Conservation (phyloP, 2,329 filamentous ascomycete genomes). For the Exophiala alcalophila region DNA sequence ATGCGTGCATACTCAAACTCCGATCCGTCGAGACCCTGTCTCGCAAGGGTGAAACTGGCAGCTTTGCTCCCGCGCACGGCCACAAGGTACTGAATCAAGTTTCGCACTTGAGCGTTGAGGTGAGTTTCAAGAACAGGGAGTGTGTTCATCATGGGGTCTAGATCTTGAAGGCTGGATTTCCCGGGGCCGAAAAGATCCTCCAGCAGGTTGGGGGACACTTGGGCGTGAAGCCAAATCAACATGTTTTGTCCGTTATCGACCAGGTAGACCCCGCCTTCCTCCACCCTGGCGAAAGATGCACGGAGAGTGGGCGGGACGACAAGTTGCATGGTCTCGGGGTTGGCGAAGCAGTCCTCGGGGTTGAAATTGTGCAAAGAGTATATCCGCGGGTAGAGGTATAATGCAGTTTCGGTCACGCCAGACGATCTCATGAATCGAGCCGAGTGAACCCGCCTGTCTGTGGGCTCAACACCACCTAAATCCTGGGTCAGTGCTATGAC, state of each 20-base stretch:
- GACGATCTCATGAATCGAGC: conserved; percentile 86
- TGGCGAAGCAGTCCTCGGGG: conserved; percentile 86
- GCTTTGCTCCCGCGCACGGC: conserved; percentile 80
- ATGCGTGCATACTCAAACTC: conserved; percentile 94
- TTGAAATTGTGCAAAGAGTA: conserved; percentile 87
- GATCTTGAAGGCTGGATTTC: conserved; percentile 64
- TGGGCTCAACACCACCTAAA: conserved; percentile 76
- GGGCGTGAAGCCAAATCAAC: conserved; percentile 86
- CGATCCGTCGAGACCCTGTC: conserved; percentile 89
- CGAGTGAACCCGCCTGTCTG: conserved; percentile 86
- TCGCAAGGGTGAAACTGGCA: conserved; percentile 80
- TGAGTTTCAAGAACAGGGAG: conserved; percentile 86
- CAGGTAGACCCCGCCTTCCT: conserved; percentile 89
- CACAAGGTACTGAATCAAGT: conserved; percentile 83
- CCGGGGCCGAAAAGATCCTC: conserved; percentile 84
- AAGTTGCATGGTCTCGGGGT: conserved; percentile 77
- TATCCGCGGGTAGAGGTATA: conserved; percentile 94
- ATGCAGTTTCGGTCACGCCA: conserved; percentile 76
- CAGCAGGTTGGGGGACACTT: conserved; percentile 88
- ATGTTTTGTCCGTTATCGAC: conserved; percentile 94
- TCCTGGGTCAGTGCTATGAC: conserved; percentile 2
- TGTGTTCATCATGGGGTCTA: conserved; percentile 77
- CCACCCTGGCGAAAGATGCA: conserved; percentile 80
- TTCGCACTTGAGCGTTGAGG: conserved; percentile 90
- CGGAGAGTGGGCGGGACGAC: conserved; percentile 77